A percentile compares a stretch with the other conserved stretches of the same genome.
Conservation (phyloP, 306 rosid species). For the Dryas drummondii region DNA sequence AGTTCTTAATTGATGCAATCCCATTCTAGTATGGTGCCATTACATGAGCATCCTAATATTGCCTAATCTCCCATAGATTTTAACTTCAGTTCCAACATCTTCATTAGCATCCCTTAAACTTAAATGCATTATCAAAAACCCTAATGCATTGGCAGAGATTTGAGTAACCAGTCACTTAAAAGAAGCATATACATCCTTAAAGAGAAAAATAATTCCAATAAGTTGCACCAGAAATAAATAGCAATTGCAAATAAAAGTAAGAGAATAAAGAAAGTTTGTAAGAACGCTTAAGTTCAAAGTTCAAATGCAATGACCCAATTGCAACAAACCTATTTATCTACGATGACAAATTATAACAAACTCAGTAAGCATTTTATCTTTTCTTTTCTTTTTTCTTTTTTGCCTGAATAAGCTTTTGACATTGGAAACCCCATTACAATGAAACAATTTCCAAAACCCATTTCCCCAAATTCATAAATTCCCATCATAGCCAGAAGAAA, state of each 20-base stretch:
- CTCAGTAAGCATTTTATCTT: background rate
- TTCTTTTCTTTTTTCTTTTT: too few relatives aligned
- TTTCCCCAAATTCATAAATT: constrained; percentile 12
- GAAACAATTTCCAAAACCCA: constrained; percentile 3
- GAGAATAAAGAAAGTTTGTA: background rate
- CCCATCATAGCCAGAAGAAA: background rate
- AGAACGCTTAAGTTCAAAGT: background rate
- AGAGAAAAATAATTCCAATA: background rate
- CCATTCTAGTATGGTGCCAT: background rate
- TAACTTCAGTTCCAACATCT: background rate
- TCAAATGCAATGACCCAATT: constrained; percentile 1
- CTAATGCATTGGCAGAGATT: background rate
- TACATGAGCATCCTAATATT: background rate
- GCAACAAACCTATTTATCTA: background rate
- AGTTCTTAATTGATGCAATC: background rate
- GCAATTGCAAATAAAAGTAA: background rate
- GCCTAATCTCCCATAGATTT: background rate
- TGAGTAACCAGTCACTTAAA: background rate
- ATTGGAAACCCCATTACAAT: background rate
- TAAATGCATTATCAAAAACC: constrained; percentile 2
- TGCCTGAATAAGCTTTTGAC: background rate
- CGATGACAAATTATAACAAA: background rate
- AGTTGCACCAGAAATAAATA: background rate
- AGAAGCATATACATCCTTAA: background rate
- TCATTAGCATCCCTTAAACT: background rate